phyloP scores from a whole-genome alignment of 169 alveolate genomes.

The Plasmodium inui region DNA sequence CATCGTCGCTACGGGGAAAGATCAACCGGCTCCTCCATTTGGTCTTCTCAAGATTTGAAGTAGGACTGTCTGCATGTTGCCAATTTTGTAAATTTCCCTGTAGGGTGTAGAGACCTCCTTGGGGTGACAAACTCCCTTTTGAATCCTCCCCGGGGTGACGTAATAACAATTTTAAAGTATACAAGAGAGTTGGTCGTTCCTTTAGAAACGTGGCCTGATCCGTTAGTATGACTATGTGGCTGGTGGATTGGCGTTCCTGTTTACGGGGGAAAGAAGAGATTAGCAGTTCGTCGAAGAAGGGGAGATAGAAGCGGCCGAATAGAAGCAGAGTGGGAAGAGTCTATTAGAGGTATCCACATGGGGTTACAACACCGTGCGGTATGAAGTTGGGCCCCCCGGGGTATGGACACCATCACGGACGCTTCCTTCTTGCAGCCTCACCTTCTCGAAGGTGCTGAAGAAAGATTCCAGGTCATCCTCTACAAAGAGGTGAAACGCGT shows the following conservation, averaged over 20 bases:
- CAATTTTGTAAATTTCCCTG: neutral
- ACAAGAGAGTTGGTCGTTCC: neutral
- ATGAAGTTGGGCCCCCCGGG: neutral
- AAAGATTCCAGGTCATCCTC: conserved; percentile 3
- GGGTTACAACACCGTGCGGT: neutral
- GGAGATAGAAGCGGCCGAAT: no score
- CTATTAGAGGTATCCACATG: neutral
- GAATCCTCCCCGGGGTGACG: neutral
- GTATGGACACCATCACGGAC: neutral
- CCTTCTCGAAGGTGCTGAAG: conserved; percentile 2
- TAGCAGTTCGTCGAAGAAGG: no score
- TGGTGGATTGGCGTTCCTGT: neutral
- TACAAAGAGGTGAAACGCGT: neutral
- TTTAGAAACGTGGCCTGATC: neutral
- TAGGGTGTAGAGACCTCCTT: neutral
- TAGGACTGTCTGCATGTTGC: neutral
- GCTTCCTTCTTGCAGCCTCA: neutral
- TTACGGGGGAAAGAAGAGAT: neutral
- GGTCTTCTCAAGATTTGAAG: neutral
- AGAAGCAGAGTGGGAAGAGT: neutral
- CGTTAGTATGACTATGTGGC: neutral
- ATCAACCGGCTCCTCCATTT: neutral
- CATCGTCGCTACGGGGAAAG: neutral
- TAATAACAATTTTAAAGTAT: neutral
- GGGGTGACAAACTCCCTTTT: neutral